These are phyloP conservation scores for Solanum chilense DNA, from an alignment of 257 asterid species.

Conservation along the genomic window DNA sequence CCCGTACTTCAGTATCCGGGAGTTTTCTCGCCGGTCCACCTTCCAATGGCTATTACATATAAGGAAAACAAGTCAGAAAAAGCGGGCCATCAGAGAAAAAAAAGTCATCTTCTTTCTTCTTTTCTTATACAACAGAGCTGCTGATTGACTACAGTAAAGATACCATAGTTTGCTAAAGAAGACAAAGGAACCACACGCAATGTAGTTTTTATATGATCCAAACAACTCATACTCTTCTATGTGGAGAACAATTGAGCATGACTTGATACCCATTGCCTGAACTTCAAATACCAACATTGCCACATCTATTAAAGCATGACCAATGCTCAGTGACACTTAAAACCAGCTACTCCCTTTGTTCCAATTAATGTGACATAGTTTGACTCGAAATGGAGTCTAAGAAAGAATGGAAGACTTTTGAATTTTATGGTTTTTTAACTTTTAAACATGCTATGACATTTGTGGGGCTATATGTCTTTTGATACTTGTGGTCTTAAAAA, in stretches of 20 bases:
- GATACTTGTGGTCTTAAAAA: background rate
- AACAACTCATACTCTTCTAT: background rate
- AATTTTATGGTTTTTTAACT: background rate
- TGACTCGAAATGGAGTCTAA: background rate
- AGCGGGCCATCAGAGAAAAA: background rate
- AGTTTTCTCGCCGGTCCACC: conserved; percentile 62
- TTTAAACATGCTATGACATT: background rate
- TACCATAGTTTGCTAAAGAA: background rate
- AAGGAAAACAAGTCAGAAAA: background rate
- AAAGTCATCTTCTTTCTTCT: background rate
- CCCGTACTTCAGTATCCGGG: conserved; percentile 30
- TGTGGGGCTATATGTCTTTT: background rate
- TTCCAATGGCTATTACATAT: conserved; percentile 45
- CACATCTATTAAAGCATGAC: background rate
- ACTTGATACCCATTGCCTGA: background rate
- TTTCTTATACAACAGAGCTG: background rate
- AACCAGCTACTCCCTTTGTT: background rate
- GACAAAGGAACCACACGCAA: background rate
- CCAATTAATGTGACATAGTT: background rate
- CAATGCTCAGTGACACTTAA: background rate
- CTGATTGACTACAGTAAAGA: background rate
- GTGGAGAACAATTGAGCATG: background rate
- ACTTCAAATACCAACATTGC: background rate
- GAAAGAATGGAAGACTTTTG: background rate
- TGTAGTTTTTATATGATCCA: background rate